These are phyloP conservation scores for Urochloa ruziziensis DNA, from an alignment of 176 grass and related monocot genomes.

Conservation along the genomic window DNA sequence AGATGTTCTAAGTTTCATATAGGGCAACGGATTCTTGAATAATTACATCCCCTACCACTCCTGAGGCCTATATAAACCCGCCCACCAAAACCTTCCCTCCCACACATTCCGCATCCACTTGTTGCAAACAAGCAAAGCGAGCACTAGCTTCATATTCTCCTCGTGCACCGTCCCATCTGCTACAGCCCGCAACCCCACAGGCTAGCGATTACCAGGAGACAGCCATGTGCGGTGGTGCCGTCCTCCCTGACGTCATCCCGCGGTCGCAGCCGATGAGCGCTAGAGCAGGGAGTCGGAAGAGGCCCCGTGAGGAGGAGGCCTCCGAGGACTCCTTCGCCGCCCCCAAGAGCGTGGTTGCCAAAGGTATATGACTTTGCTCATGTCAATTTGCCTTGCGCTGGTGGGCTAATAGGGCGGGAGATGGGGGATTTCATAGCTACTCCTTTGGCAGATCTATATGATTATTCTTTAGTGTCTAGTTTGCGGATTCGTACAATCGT, in stretches of 20 bases:
- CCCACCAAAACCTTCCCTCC: too few species aligned
- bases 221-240: constrained; percentile 86
- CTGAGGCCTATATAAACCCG: too few species aligned
- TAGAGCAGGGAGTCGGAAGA: constrained; percentile 38
- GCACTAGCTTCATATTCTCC: too few species aligned
- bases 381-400: neutral
- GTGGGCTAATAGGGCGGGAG: neutral
- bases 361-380: constrained; percentile 28
- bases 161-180: neutral
- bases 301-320: constrained; percentile 36
- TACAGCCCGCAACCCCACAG: neutral
- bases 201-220: neutral
- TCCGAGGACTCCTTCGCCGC: too few species aligned
- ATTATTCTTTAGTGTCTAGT: neutral
- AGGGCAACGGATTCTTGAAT: too few species aligned
- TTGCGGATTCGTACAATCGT: neutral
- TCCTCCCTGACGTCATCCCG: constrained; percentile 61
- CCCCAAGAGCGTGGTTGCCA: neutral
- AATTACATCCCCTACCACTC: too few species aligned
- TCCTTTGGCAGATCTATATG: neutral
- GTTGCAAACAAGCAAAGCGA: neutral
- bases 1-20: too few species aligned
- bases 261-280: constrained; percentile 7
- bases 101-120: too few species aligned
- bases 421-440: neutral